These are phyloP conservation scores for Septoria linicola DNA, from an alignment of 2,329 filamentous ascomycete species.

Conservation along the genomic window DNA sequence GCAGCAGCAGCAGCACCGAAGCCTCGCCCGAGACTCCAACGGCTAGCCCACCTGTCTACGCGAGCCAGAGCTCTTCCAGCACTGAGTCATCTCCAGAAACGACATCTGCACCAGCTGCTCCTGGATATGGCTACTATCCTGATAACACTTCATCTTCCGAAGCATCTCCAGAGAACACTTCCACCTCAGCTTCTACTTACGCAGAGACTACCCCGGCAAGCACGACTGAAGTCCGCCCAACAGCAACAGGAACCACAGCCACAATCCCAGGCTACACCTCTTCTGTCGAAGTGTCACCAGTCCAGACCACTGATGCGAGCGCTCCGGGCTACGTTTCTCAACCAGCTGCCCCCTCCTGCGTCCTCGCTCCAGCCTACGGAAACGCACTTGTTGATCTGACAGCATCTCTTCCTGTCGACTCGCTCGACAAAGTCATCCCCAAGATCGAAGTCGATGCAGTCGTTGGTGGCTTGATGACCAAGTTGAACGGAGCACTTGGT, in stretches of 20 bases:
- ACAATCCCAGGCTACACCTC: conserved; percentile 16
- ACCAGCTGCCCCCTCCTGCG: conserved; percentile 15
- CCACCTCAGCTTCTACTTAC: background rate
- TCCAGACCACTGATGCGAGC: conserved; percentile 7
- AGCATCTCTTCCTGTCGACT: conserved; percentile 10
- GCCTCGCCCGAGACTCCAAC: background rate
- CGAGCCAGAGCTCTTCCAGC: background rate
- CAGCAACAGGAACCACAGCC: conserved; percentile 4
- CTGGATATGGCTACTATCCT: background rate
- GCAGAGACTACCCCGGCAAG: background rate
- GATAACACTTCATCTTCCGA: background rate
- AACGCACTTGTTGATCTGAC: conserved; percentile 7
- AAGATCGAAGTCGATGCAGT: conserved; percentile 13
- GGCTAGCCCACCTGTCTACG: background rate
- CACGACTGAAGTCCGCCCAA: conserved; percentile 7
- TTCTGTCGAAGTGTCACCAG: conserved; percentile 7
- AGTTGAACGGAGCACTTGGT: conserved; percentile 10
- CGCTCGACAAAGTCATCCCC: conserved; percentile 18
- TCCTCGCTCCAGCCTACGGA: conserved; percentile 15
- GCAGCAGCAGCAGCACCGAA: background rate
- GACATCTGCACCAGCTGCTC: background rate
- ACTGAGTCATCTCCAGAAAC: too few species aligned
- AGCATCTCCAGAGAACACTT: background rate
- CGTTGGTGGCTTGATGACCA: conserved; percentile 12
- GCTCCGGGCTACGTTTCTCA: conserved; percentile 17